Conservation (phyloP, 1,139 yeast genomes). For the Kodamaea arcana region DNA sequence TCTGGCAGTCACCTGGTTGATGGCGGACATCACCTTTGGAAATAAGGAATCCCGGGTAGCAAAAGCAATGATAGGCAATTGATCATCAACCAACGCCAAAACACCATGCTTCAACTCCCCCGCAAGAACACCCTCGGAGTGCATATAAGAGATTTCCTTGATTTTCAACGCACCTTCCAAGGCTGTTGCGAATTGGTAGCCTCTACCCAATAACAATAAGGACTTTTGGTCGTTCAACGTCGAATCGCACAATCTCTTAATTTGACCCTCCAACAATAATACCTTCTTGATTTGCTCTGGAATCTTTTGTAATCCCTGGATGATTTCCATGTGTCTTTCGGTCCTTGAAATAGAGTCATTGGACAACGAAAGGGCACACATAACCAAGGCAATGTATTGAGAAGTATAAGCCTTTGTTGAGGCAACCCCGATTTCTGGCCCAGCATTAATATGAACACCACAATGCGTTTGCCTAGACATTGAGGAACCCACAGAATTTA, state of each 20-base stretch:
- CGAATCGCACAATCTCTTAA: slow-evolving; percentile 70
- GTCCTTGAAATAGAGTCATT: slow-evolving; percentile 81
- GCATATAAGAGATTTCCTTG: slow-evolving; percentile 98
- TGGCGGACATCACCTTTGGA: slow-evolving; percentile 94
- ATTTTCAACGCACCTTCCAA: slow-evolving; percentile 97
- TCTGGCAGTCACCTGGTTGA: slow-evolving; percentile 96
- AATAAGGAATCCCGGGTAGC: slow-evolving; percentile 97
- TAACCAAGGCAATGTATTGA: slow-evolving; percentile 93
- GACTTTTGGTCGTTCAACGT: slow-evolving; percentile 80
- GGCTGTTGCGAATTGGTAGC: slow-evolving; percentile 96
- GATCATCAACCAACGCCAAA: slow-evolving; percentile 90
- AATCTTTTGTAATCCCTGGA: slow-evolving; percentile 77
- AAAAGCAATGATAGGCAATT: slow-evolving; percentile 89
- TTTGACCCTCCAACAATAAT: slow-evolving; percentile 65
- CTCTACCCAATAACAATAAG: slow-evolving; percentile 89
- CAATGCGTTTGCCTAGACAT: slow-evolving; percentile 96
- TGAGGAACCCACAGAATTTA: slow-evolving; percentile 88
- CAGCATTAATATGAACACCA: slow-evolving; percentile 99
- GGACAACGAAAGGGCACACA: slow-evolving; percentile 92
- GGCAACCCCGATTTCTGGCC: slow-evolving; percentile 99
- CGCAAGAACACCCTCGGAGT: slow-evolving; percentile 97
- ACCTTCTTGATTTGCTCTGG: slow-evolving; percentile 84
- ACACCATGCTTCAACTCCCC: slow-evolving; percentile 99
- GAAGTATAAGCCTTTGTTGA: slow-evolving; percentile 99
- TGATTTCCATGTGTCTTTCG: slow-evolving; percentile 78